phyloP scores from a whole-genome alignment of 2,329 filamentous ascomycete genomes.

The Alternaria sp. region DNA sequence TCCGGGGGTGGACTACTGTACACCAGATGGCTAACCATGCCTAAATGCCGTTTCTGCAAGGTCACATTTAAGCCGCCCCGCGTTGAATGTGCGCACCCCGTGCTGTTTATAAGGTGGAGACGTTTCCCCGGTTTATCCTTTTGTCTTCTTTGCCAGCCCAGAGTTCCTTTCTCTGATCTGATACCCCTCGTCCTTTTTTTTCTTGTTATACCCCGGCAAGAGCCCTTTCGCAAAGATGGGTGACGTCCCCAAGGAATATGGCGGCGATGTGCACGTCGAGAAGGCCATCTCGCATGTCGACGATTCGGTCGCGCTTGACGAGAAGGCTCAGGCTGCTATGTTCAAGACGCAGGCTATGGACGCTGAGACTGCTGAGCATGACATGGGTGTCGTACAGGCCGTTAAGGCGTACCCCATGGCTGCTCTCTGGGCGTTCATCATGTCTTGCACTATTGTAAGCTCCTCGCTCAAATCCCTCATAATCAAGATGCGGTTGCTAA shows the following conservation, averaged over 20 bases:
- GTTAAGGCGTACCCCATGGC: conserved; percentile 61
- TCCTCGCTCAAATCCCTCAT: conserved; percentile 4
- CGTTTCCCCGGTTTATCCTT: conserved; percentile 11
- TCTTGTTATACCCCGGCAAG: conserved; percentile 9
- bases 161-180: conserved; percentile 3
- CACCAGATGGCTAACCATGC: neutral
- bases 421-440: conserved; percentile 62
- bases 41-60: conserved; percentile 6
- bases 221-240: conserved; percentile 31
- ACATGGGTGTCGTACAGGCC: conserved; percentile 58
- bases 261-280: conserved; percentile 22
- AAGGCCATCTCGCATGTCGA: conserved; percentile 32
- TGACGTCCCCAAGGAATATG: conserved; percentile 24
- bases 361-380: conserved; percentile 62
- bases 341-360: conserved; percentile 63
- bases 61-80: conserved; percentile 2
- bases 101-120: conserved; percentile 27
- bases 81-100: conserved; percentile 10
- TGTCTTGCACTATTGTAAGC: conserved; percentile 62
- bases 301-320: conserved; percentile 31
- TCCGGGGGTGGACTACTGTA: neutral
- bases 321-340: conserved; percentile 50
- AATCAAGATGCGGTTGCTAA: conserved; percentile 14
- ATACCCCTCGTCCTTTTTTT: conserved; percentile 15
- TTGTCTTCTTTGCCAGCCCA: conserved; percentile 24